Percentiles rank a stretch among this genome's conserved stretches.
phyloP scores from a whole-genome alignment of 352 stramenopile species.

The Ochromonadaceae sp. region DNA sequence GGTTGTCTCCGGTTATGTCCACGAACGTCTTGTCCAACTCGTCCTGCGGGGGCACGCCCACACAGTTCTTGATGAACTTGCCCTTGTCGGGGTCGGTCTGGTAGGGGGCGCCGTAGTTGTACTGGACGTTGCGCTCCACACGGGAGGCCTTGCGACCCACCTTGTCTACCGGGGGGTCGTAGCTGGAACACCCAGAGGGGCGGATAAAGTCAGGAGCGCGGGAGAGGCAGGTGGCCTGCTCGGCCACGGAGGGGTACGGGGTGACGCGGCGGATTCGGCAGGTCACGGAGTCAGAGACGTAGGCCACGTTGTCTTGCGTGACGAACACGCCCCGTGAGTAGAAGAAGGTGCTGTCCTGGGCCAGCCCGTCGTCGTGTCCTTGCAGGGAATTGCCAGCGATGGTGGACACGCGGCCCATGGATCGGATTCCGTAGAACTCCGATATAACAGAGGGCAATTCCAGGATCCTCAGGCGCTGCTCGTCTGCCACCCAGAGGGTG shows the following conservation, averaged over 20 bases:
- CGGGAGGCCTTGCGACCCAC: constrained; percentile 54
- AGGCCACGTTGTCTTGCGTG: constrained; percentile 60
- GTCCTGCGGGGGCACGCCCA: constrained; percentile 64
- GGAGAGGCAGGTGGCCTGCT: constrained; percentile 51
- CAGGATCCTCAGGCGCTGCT: constrained; percentile 62
- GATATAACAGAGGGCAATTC: constrained; percentile 34
- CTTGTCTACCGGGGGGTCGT: constrained; percentile 73
- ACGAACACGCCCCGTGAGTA: constrained; percentile 64
- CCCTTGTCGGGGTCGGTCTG: constrained; percentile 38
- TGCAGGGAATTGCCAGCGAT: constrained; percentile 53
- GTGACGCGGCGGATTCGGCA: constrained; percentile 68
- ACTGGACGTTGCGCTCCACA: constrained; percentile 69
- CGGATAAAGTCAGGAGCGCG: constrained; percentile 48
- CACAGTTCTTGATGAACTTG: constrained; percentile 67
- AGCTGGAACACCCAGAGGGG: constrained; percentile 78
- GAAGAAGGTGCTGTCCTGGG: constrained; percentile 65
- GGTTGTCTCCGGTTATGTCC: constrained; percentile 34
- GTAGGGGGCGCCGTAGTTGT: constrained; percentile 57
- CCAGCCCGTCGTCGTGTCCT: constrained; percentile 60
- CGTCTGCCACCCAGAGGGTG: constrained; percentile 68
- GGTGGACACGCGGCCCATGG: constrained; percentile 58
- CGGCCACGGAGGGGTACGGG: constrained; percentile 46
- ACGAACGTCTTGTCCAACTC: constrained; percentile 49
- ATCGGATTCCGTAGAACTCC: constrained; percentile 46
- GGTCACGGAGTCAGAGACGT: constrained; percentile 64